phyloP scores from a whole-genome alignment of 192 early-diverging fungal species.

The Pilaira anomala region DNA sequence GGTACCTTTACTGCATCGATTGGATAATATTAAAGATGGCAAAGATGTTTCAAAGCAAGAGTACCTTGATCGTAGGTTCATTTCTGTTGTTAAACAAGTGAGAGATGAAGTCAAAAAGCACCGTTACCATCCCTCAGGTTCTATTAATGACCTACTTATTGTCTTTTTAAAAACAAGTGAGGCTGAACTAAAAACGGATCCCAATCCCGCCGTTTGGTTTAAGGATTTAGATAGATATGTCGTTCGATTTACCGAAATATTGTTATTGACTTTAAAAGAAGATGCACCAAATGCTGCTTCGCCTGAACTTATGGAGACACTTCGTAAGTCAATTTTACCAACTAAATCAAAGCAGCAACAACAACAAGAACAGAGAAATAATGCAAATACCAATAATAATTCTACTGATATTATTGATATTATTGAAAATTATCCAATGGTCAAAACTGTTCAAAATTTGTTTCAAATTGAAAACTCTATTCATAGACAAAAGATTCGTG shows the following conservation, averaged over 20 bases:
- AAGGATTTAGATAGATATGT: constrained; percentile 45
- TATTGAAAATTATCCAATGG: constrained; percentile 18
- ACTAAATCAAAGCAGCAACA: constrained; percentile 14
- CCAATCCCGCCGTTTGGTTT: constrained; percentile 34
- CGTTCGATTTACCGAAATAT: constrained; percentile 41
- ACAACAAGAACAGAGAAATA: not conserved
- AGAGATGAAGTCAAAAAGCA: constrained; percentile 35
- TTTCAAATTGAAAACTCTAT: constrained; percentile 37
- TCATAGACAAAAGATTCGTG: constrained; percentile 37
- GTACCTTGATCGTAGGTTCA: constrained; percentile 47
- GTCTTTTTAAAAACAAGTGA: constrained; percentile 43
- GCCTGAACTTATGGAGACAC: constrained; percentile 29
- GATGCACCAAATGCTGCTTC: constrained; percentile 34
- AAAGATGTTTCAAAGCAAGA: constrained; percentile 37
- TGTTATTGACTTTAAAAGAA: constrained; percentile 44
- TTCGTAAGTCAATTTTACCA: constrained; percentile 16
- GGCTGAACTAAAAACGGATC: constrained; percentile 26
- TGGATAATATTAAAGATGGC: constrained; percentile 48
- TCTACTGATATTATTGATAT: not conserved
- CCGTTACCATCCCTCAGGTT: constrained; percentile 38
- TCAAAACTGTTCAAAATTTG: constrained; percentile 37
- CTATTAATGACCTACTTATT: constrained; percentile 45
- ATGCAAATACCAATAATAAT: not conserved
- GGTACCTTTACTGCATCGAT: constrained; percentile 34
- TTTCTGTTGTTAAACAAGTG: constrained; percentile 30